phyloP scores from a whole-genome alignment of 2,329 filamentous ascomycete species.

The Aspergillus neotritici region DNA sequence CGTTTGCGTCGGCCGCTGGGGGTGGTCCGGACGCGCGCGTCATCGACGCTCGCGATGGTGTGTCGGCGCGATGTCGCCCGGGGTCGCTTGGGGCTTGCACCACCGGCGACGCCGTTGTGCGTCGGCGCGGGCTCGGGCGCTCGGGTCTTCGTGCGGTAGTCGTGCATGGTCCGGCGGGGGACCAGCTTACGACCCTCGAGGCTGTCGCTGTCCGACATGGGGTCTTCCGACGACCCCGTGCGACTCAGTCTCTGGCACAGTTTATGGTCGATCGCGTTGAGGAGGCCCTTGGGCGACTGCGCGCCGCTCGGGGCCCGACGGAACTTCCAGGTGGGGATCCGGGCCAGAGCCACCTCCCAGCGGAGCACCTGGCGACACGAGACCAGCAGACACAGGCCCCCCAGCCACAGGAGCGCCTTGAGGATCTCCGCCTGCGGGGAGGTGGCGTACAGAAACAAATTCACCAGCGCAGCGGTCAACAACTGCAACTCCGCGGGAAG shows the following conservation, averaged over 20 bases:
- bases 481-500: slow-evolving; percentile 82
- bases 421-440: slow-evolving; percentile 82
- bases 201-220: slow-evolving; percentile 35
- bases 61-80: slow-evolving; percentile 36
- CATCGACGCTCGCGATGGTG: slow-evolving; percentile 47
- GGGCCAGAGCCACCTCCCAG: slow-evolving; percentile 79
- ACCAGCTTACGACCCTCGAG: slow-evolving; percentile 24
- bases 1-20: slow-evolving; percentile 62
- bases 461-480: slow-evolving; percentile 74
- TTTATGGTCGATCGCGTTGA: slow-evolving; percentile 40
- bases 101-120: slow-evolving; percentile 12
- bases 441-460: slow-evolving; percentile 67
- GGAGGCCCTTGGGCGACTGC: slow-evolving; percentile 34
- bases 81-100: no score
- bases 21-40: slow-evolving; percentile 42
- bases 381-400: slow-evolving; percentile 71
- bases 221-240: slow-evolving; percentile 30
- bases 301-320: slow-evolving; percentile 47
- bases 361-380: slow-evolving; percentile 67
- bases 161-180: slow-evolving; percentile 30
- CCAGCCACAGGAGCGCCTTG: slow-evolving; percentile 76
- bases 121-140: slow-evolving; percentile 12
- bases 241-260: slow-evolving; percentile 47
- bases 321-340: slow-evolving; percentile 89
- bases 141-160: slow-evolving; percentile 12